Percentiles rank a stretch among this genome's conserved stretches.
Conservation (phyloP, 805 yeast species). For the Teunomyces funiuensis region DNA sequence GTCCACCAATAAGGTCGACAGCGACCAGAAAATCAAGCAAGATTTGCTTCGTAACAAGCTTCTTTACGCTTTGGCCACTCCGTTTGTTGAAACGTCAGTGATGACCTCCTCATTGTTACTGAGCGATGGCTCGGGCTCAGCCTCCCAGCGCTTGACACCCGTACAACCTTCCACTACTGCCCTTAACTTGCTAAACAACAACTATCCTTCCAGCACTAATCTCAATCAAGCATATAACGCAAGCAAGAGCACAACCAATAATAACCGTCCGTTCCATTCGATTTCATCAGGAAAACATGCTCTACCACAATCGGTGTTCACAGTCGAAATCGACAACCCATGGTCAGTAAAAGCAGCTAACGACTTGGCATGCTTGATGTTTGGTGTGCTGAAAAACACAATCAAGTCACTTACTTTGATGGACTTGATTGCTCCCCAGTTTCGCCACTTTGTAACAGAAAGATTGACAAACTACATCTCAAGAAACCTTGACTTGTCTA, state of each 20-base stretch:
- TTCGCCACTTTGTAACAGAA: slow-evolving; percentile 65
- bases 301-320: slow-evolving; percentile 81
- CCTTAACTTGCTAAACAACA: slow-evolving; percentile 21
- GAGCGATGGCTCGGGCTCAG: slow-evolving; percentile 18
- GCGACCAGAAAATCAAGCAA: slow-evolving; percentile 32
- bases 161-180: slow-evolving; percentile 20
- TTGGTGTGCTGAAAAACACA: slow-evolving; percentile 72
- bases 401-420: slow-evolving; percentile 63
- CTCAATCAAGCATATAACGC: background rate
- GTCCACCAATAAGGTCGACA: slow-evolving; percentile 30
- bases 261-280: slow-evolving; percentile 56
- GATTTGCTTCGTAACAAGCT: slow-evolving; percentile 46
- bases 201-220: background rate
- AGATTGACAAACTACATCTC: slow-evolving; percentile 39
- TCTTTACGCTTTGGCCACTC: slow-evolving; percentile 65
- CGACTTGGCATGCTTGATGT: slow-evolving; percentile 83
- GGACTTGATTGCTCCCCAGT: slow-evolving; percentile 77
- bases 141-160: background rate
- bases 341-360: slow-evolving; percentile 84
- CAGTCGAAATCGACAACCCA: slow-evolving; percentile 71
- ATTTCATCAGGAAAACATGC: slow-evolving; percentile 68
- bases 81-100: slow-evolving; percentile 50
- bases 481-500: slow-evolving; percentile 14
- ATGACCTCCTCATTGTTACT: slow-evolving; percentile 24
- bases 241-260: slow-evolving; percentile 9